A percentile compares a stretch with the other conserved stretches of the same genome.
These are phyloP conservation scores for Fusarium sororula DNA, from an alignment of 2,329 filamentous ascomycete genomes.

Conservation along the genomic window DNA sequence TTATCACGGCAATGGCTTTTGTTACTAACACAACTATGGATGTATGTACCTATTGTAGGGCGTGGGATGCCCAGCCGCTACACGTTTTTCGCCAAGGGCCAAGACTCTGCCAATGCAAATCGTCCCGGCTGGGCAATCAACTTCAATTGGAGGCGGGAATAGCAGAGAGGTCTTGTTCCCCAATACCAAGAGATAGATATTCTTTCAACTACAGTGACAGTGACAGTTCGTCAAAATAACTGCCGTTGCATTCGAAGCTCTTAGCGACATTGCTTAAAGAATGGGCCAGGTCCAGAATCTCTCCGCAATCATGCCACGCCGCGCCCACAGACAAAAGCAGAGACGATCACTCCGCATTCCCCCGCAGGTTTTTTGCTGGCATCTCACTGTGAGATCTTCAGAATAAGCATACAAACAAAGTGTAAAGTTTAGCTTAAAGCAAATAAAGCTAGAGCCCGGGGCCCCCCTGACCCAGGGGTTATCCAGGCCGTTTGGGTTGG, in stretches of 20 bases:
- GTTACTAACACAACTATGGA: not conserved
- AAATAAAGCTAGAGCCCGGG: not conserved
- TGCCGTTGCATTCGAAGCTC: not conserved
- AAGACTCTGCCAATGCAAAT: conserved; percentile 15
- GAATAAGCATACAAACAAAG: conserved; percentile 13
- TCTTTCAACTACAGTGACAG: not conserved
- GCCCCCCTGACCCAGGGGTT: not conserved
- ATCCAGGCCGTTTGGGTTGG: not conserved
- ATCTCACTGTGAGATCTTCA: conserved; percentile 6
- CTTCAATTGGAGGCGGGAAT: conserved; percentile 38
- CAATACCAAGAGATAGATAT: not conserved
- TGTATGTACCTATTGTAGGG: not conserved
- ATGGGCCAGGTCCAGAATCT: conserved; percentile 25
- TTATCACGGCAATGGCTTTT: not conserved
- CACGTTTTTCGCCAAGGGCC: conserved; percentile 34
- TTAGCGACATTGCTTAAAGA: conserved; percentile 19
- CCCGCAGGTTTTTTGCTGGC: conserved; percentile 7
- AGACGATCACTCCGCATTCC: conserved; percentile 16
- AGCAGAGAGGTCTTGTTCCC: conserved; percentile 11
- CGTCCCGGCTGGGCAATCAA: conserved; percentile 19
- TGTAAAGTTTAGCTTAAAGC: conserved; percentile 13
- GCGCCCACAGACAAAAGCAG: not conserved
- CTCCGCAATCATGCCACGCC: conserved; percentile 17
- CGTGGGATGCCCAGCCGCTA: conserved; percentile 21
- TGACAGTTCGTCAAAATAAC: not conserved